Conservation (phyloP, 176 grass and related monocot genomes). For the Eragrostis nindensis region DNA sequence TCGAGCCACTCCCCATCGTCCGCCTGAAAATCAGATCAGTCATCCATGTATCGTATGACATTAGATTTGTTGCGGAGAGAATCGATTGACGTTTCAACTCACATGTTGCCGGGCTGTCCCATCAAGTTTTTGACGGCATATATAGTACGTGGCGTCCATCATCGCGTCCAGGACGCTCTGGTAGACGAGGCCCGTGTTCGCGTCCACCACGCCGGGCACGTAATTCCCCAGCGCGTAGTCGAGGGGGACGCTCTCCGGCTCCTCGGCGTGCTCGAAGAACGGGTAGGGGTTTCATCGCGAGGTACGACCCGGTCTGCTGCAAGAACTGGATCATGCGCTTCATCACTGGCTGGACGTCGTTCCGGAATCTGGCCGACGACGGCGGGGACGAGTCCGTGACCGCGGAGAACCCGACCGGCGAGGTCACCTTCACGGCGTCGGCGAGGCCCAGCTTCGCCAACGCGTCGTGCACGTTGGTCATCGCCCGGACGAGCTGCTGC, state of each 20-base stretch:
- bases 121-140: slow-evolving; percentile 40
- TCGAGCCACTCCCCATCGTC: too few relatives aligned
- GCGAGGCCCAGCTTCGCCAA: slow-evolving; percentile 45
- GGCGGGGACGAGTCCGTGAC: slow-evolving; percentile 58
- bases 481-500: slow-evolving; percentile 41
- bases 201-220: slow-evolving; percentile 40
- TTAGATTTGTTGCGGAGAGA: too few relatives aligned
- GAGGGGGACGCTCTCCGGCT: slow-evolving; percentile 38
- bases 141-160: slow-evolving; percentile 63
- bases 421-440: slow-evolving; percentile 57
- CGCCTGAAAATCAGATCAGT: too few relatives aligned
- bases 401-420: slow-evolving; percentile 47
- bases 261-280: slow-evolving; percentile 40
- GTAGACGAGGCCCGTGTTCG: slow-evolving; percentile 36
- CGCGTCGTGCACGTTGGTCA: slow-evolving; percentile 51
- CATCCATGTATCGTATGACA: too few relatives aligned
- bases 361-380: slow-evolving; percentile 46
- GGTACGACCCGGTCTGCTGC: slow-evolving; percentile 42
- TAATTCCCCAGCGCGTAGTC: slow-evolving; percentile 48
- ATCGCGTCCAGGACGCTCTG: slow-evolving; percentile 64
- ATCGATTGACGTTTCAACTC: neutral
- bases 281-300: slow-evolving; percentile 78
- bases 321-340: slow-evolving; percentile 62
- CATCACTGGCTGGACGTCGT: slow-evolving; percentile 59
- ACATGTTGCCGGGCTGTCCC: too few relatives aligned